These are phyloP conservation scores for Aspergillus taichungensis DNA, from an alignment of 495 filamentous ascomycete genomes.

Conservation along the genomic window DNA sequence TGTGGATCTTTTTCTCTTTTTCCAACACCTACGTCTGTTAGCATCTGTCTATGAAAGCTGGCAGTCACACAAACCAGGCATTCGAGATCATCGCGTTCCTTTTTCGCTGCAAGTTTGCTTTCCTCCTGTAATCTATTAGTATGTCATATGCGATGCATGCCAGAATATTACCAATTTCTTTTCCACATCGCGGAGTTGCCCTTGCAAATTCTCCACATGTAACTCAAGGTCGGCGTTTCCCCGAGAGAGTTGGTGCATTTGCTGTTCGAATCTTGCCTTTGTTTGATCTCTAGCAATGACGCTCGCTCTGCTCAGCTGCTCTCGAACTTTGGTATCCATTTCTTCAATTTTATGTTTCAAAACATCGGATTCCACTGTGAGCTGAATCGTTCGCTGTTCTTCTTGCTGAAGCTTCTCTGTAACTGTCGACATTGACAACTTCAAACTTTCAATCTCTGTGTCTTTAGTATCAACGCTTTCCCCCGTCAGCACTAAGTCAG, in stretches of 20 bases:
- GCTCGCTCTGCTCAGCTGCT: slow-evolving; percentile 17
- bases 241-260: slow-evolving; percentile 11
- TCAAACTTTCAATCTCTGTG: slow-evolving; percentile 9
- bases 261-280: slow-evolving; percentile 15
- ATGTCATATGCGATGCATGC: background rate
- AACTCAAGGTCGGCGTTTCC: slow-evolving; percentile 18
- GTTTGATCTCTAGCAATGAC: slow-evolving; percentile 11
- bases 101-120: slow-evolving; percentile 4
- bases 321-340: slow-evolving; percentile 14
- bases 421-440: slow-evolving; percentile 12
- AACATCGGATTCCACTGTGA: slow-evolving; percentile 13
- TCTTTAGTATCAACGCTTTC: slow-evolving; percentile 11
- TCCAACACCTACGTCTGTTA: slow-evolving; percentile 17
- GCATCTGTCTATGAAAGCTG: background rate
- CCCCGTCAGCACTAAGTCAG: slow-evolving; percentile 8
- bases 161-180: slow-evolving; percentile 17
- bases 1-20: slow-evolving; percentile 13
- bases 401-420: slow-evolving; percentile 5
- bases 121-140: slow-evolving; percentile 17
- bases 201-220: slow-evolving; percentile 2
- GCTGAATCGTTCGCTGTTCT: slow-evolving; percentile 1
- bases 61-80: slow-evolving; percentile 7
- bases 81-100: slow-evolving; percentile 2
- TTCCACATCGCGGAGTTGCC: slow-evolving; percentile 14
- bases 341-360: slow-evolving; percentile 13